phyloP scores from a whole-genome alignment of 108 stramenopile species.

The Cyclotella cryptica region DNA sequence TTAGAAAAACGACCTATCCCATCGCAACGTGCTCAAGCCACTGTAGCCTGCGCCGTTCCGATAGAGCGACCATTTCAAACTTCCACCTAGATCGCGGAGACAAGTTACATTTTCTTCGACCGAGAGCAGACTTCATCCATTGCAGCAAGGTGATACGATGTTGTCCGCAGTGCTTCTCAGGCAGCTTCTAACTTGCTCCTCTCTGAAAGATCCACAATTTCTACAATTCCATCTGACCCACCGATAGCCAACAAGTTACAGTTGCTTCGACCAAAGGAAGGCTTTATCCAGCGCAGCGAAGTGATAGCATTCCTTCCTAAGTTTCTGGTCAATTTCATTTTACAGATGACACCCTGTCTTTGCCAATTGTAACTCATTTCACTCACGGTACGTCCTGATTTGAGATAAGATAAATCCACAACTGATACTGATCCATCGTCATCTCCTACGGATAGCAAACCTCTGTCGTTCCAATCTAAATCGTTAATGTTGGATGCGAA shows the following conservation, averaged over 20 bases:
- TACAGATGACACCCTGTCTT: constrained; percentile 72
- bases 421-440: constrained; percentile 68
- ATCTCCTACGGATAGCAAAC: constrained; percentile 66
- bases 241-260: constrained; percentile 67
- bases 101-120: too few relatives aligned
- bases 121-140: too few relatives aligned
- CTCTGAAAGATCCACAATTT: constrained; percentile 71
- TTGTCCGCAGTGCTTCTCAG: too few relatives aligned
- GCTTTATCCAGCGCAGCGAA: constrained; percentile 62
- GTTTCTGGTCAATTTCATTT: constrained; percentile 74
- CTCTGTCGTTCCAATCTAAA: constrained; percentile 68
- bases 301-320: constrained; percentile 62
- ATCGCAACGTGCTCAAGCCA: too few relatives aligned
- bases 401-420: constrained; percentile 71
- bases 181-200: constrained; percentile 5
- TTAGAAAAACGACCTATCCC: too few relatives aligned
- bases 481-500: constrained; percentile 56
- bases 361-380: constrained; percentile 87
- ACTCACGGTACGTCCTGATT: constrained; percentile 67
- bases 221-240: constrained; percentile 75
- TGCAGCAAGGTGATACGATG: too few relatives aligned
- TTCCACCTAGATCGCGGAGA: too few relatives aligned
- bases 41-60: too few relatives aligned
- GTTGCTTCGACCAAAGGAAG: constrained; percentile 39
- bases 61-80: too few relatives aligned